phyloP scores from a whole-genome alignment of 2,329 filamentous ascomycete genomes.

The Colletotrichum eremochloae region DNA sequence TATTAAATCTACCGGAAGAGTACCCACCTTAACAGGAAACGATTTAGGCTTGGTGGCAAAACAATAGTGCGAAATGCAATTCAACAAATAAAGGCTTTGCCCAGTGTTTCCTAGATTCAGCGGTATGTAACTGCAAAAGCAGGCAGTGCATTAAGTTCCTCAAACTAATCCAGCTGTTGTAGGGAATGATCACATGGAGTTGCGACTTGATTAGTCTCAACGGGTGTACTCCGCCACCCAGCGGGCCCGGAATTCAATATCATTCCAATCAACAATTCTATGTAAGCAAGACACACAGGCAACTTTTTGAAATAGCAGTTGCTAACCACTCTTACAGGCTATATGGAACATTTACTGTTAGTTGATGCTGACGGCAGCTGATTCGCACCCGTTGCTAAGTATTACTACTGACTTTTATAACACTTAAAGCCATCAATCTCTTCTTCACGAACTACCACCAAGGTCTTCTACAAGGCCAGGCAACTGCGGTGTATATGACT shows the following conservation, averaged over 20 bases:
- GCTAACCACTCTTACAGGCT: not conserved
- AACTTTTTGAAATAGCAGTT: too few relatives aligned
- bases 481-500: slow-evolving; percentile 6
- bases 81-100: slow-evolving; percentile 10
- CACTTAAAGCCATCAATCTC: slow-evolving; percentile 8
- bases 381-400: too few relatives aligned
- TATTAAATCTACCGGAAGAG: not conserved
- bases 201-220: slow-evolving; percentile 26
- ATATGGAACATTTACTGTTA: slow-evolving; percentile 30
- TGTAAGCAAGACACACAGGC: not conserved
- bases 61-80: slow-evolving; percentile 19
- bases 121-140: slow-evolving; percentile 8
- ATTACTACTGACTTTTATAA: not conserved
- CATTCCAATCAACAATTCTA: slow-evolving; percentile 21
- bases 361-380: not conserved
- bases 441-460: slow-evolving; percentile 30
- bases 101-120: slow-evolving; percentile 18
- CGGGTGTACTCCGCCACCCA: slow-evolving; percentile 27
- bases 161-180: not conserved
- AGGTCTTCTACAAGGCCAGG: slow-evolving; percentile 20
- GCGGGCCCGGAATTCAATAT: slow-evolving; percentile 5
- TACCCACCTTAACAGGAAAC: not conserved
- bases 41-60: slow-evolving; percentile 27
- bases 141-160: too few relatives aligned
- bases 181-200: slow-evolving; percentile 26